phyloP scores from a whole-genome alignment of 345 rosid genomes.

The Gossypium longicalyx region DNA sequence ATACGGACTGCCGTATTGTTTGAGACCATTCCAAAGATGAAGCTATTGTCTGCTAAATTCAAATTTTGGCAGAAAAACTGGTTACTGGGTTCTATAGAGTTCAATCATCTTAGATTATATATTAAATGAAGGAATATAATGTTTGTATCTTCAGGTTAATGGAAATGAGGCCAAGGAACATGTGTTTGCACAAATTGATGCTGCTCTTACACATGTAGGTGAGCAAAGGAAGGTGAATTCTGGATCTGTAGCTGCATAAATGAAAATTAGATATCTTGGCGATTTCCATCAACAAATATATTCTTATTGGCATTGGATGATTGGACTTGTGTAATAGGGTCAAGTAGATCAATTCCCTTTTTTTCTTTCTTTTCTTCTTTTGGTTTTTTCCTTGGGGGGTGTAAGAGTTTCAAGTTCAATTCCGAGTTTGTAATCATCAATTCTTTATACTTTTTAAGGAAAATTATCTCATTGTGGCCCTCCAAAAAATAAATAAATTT shows the following conservation, averaged over 20 bases:
- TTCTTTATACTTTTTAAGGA: neutral
- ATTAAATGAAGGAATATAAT: neutral
- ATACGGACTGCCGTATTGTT: neutral
- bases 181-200: constrained; percentile 12
- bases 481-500: neutral
- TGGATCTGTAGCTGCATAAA: constrained; percentile 9
- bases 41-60: neutral
- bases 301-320: neutral
- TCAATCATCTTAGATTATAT: neutral
- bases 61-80: neutral
- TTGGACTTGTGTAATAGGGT: neutral
- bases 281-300: neutral
- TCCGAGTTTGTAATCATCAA: neutral
- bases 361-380: neutral
- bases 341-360: neutral
- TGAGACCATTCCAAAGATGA: neutral
- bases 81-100: neutral
- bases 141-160: constrained; percentile 6
- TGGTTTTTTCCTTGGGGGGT: neutral
- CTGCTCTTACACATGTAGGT: constrained; percentile 7
- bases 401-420: neutral
- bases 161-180: constrained; percentile 11
- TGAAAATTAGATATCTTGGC: neutral
- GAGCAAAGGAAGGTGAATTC: constrained; percentile 9
- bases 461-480: neutral